phyloP scores from a whole-genome alignment of 2,329 filamentous ascomycete species.

The Westerdykella aurantiaca region DNA sequence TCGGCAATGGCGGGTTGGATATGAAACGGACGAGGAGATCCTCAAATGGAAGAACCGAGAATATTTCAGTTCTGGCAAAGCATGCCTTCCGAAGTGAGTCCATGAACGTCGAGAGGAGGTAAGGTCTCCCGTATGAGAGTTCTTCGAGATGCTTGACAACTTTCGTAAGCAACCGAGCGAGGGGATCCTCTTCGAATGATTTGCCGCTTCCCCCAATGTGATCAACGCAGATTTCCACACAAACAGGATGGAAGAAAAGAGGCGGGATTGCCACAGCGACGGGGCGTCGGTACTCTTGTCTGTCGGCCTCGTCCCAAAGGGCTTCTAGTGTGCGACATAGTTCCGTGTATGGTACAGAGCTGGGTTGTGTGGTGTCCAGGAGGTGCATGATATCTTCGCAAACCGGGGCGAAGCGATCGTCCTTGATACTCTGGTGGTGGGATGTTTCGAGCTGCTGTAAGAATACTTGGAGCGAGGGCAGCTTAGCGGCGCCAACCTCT shows the following conservation, averaged over 20 bases:
- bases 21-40: slow-evolving; percentile 38
- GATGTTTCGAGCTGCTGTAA: slow-evolving; percentile 19
- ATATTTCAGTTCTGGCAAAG: slow-evolving; percentile 21
- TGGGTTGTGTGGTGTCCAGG: slow-evolving; percentile 12
- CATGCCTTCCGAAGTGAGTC: slow-evolving; percentile 28
- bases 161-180: slow-evolving; percentile 19
- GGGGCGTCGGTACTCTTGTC: slow-evolving; percentile 42
- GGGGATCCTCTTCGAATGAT: background rate
- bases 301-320: slow-evolving; percentile 46
- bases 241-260: slow-evolving; percentile 34
- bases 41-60: slow-evolving; percentile 32
- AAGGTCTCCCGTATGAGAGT: slow-evolving; percentile 31
- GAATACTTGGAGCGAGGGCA: slow-evolving; percentile 18
- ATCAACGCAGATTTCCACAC: slow-evolving; percentile 17
- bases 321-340: slow-evolving; percentile 25
- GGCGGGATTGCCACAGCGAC: slow-evolving; percentile 35
- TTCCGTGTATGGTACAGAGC: slow-evolving; percentile 7
- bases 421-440: slow-evolving; percentile 28
- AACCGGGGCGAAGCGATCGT: slow-evolving; percentile 20
- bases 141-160: slow-evolving; percentile 21
- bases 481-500: background rate
- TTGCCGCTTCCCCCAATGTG: background rate
- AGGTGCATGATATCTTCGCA: slow-evolving; percentile 19
- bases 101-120: slow-evolving; percentile 27
- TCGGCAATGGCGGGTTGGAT: slow-evolving; percentile 38